These are phyloP conservation scores for Gremmenia infestans DNA, from an alignment of 2,329 filamentous ascomycete genomes.

Conservation along the genomic window DNA sequence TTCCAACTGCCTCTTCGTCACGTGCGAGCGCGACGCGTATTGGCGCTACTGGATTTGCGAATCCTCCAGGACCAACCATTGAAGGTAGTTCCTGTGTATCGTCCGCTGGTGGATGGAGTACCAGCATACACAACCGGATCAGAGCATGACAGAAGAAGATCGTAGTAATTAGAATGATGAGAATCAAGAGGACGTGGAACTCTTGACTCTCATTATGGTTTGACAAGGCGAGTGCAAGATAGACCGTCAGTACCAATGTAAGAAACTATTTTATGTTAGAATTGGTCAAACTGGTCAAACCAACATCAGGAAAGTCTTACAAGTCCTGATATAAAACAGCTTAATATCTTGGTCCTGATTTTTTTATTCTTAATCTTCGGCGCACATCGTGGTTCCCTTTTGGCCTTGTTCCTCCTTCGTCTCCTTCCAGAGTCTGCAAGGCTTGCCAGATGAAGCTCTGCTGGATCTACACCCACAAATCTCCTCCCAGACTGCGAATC, in stretches of 20 bases:
- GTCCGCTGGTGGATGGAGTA: conserved; percentile 39
- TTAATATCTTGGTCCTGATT: conserved; percentile 51
- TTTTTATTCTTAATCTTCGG: conserved; percentile 50
- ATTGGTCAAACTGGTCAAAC: background rate
- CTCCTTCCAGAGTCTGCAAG: conserved; percentile 40
- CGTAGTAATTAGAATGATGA: conserved; percentile 68
- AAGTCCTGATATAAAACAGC: conserved; percentile 58
- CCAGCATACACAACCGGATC: conserved; percentile 65
- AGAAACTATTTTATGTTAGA: conserved; percentile 22
- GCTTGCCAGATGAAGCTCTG: conserved; percentile 43
- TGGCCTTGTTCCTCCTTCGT: conserved; percentile 33
- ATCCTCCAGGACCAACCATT: conserved; percentile 55
- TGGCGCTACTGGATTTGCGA: conserved; percentile 64
- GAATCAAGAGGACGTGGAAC: conserved; percentile 74
- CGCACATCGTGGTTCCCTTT: conserved; percentile 31
- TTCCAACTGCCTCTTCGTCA: conserved; percentile 64
- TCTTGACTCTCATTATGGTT: conserved; percentile 59
- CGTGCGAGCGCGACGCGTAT: conserved; percentile 71
- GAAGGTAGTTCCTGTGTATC: conserved; percentile 37
- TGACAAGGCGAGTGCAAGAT: conserved; percentile 67
- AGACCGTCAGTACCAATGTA: conserved; percentile 25
- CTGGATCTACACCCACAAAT: conserved; percentile 42
- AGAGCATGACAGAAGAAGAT: conserved; percentile 79
- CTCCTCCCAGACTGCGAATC: conserved; percentile 15
- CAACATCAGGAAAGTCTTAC: conserved; percentile 11